Evolutionary conservation across 164 flowering plant species (phyloP), one percentile per base, ranked within the genome.

Genomic region (Dillenia suffruticosa): DNA sequence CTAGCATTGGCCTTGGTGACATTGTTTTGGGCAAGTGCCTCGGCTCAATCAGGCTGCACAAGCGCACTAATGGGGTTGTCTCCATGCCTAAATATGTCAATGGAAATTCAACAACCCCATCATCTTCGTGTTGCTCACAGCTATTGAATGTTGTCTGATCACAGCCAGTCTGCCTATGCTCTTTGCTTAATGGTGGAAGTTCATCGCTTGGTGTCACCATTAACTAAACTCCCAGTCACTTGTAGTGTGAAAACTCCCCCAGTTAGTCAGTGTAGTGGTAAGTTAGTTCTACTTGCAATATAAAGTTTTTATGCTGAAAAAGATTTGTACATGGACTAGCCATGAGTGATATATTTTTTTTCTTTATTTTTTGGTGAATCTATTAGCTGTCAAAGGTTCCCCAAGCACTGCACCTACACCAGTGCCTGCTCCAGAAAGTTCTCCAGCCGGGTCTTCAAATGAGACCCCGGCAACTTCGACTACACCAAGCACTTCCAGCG

Each of bases 201-300:
- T 24, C 76, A 5, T 53, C 77, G 13, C 14, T 74, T 26, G 88
- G 88, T 10, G 15, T 81, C 10, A 53, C 44, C 10, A 66, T 84
- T 14, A 82, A 81, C 51, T 78, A 67, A 46, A 78, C 75, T 84
- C 10, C 89, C 89, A 3, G 66, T 51, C 32, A 74, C 70, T n/a
- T 84, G 89, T 68, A 69, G 73, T 22, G 80, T 84, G n/a, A 70
- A 79, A 56, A 84, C 86, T 69, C 89, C 89, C 1, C 77, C 84
- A 11, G 66, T 63, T 26, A 76, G 78, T 63, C 55, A 51, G 46
- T 81, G 89, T 60, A 70, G 70, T 16, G 79, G 88, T 79, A 65
- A 65, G 66, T 7, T 32, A 32, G 5, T 32, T 4, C 40, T 32
- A 32, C 40, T 32, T 32, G 40, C 7, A 5, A 32, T 32, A 32